phyloP scores from a whole-genome alignment of 2,329 filamentous ascomycete genomes.

The Fusarium oligoseptatum region DNA sequence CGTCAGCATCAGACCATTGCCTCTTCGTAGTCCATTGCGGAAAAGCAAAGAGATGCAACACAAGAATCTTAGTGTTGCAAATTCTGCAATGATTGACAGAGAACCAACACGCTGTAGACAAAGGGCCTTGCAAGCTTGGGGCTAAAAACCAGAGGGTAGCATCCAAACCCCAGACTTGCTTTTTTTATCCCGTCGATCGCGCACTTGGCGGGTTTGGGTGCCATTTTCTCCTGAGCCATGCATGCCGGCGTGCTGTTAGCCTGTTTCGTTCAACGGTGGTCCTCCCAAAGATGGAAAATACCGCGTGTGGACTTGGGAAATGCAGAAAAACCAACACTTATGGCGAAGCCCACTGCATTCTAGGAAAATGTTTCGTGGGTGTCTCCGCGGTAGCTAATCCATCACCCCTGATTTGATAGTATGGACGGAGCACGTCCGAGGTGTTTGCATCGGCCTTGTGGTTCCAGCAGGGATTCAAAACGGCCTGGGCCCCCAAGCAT shows the following conservation, averaged over 20 bases:
- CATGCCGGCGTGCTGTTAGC: background rate
- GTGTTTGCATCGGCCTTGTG: background rate
- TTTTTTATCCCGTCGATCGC: background rate
- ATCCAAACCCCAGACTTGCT: background rate
- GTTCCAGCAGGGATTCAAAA: background rate
- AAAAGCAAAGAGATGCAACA: background rate
- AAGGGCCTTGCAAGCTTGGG: background rate
- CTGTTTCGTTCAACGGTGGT: background rate
- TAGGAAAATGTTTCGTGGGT: background rate
- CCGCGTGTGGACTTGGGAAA: background rate
- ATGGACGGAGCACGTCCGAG: background rate
- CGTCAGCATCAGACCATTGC: background rate
- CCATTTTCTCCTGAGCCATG: constrained; percentile 1
- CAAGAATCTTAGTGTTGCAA: background rate
- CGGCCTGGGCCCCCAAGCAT: background rate
- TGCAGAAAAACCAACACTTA: background rate
- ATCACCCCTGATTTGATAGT: background rate
- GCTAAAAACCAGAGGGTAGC: background rate
- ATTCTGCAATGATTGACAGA: background rate
- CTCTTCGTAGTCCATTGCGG: background rate
- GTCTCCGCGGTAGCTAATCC: background rate
- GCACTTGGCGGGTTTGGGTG: background rate
- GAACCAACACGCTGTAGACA: background rate
- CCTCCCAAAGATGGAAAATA: background rate
- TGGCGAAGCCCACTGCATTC: background rate